These are phyloP conservation scores for Petunia hybrid DNA, from an alignment of 305 asterid genomes.

Conservation along the genomic window DNA sequence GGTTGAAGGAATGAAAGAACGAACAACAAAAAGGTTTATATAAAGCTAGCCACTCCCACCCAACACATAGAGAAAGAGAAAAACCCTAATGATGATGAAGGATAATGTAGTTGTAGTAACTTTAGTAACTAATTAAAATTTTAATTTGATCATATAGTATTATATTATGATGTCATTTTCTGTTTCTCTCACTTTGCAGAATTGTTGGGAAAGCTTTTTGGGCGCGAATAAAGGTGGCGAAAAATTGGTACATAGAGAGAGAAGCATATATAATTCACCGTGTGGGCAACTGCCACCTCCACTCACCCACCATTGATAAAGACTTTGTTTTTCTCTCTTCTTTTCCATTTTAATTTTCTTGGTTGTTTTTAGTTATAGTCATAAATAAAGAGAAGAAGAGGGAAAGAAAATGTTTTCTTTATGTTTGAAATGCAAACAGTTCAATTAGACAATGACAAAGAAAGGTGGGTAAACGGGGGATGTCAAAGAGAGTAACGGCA, in stretches of 20 bases:
- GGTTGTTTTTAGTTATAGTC: background rate
- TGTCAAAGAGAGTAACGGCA: slow-evolving; percentile 7
- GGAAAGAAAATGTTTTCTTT: slow-evolving; percentile 30
- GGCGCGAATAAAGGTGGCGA: slow-evolving; percentile 64
- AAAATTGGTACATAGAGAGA: slow-evolving; percentile 45
- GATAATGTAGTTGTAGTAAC: slow-evolving; percentile 39
- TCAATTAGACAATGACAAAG: background rate
- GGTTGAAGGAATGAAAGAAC: slow-evolving; percentile 49
- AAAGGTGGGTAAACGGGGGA: slow-evolving; percentile 23
- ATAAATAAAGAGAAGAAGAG: background rate
- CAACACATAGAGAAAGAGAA: slow-evolving; percentile 27
- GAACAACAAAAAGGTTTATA: slow-evolving; percentile 47
- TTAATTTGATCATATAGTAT: slow-evolving; percentile 32
- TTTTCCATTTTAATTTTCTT: background rate
- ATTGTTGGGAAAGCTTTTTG: slow-evolving; percentile 73
- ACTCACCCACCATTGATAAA: slow-evolving; percentile 69
- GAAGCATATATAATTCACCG: slow-evolving; percentile 34
- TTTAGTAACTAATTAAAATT: slow-evolving; percentile 25
- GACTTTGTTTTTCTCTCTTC: slow-evolving; percentile 42
- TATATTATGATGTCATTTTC: slow-evolving; percentile 28
- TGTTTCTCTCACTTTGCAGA: slow-evolving; percentile 56
- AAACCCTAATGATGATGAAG: slow-evolving; percentile 78
- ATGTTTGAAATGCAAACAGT: background rate
- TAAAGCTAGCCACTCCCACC: slow-evolving; percentile 35
- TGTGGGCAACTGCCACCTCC: slow-evolving; percentile 52